Evolutionary conservation across 2,329 filamentous ascomycete genomes (phyloP), one percentile per base, ranked within the genome.

Genomic region (Epichloe bromicola): DNA sequence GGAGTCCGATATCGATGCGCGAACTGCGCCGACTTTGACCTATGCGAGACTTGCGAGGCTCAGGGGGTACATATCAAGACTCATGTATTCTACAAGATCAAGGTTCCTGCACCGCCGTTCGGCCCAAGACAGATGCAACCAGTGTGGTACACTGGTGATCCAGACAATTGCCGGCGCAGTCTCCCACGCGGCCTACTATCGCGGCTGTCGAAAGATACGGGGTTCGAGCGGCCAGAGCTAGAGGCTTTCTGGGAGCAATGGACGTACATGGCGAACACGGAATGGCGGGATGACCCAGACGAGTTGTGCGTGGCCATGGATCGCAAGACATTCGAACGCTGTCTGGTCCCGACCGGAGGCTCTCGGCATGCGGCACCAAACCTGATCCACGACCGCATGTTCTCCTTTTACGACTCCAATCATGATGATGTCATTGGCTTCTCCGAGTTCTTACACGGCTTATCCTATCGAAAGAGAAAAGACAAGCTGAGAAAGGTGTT

Each of bases 161-260:
- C 90, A 10, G 80, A 85, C 55, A 79, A 79, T 56, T 80, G 85
- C 59, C 74, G 80, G 17, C 76, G 80, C 19, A 80, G 73, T 43
- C 73, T 97, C n/a, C 79, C 83, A 1, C 76, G 80, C 26, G 65
- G 73, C 2, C 69, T 93, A 38, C 83, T 87, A 49, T 78, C 81
- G 49, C 82, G 82, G 53, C 74, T 90, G 50, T 80, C 80, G 33
- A 75, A 75, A 50, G 83, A 87, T 54, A 89, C 86, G 0, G 82
- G 82, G 17, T 87, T 94, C 66, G 89, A 96, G 61, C 79, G 85
- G 30, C 85, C 88, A 2, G 88, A 95, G 65, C 73, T 98, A 5
- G 91, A 97, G 67, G 91, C 90, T 6, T 80, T 95, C 41, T 97
- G 90, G 84, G 91, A 97, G 62, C 91, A 97, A 63, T 98, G 95